These are phyloP conservation scores for Ophiostoma piceae DNA, from an alignment of 2,329 filamentous ascomycete genomes.

Conservation along the genomic window DNA sequence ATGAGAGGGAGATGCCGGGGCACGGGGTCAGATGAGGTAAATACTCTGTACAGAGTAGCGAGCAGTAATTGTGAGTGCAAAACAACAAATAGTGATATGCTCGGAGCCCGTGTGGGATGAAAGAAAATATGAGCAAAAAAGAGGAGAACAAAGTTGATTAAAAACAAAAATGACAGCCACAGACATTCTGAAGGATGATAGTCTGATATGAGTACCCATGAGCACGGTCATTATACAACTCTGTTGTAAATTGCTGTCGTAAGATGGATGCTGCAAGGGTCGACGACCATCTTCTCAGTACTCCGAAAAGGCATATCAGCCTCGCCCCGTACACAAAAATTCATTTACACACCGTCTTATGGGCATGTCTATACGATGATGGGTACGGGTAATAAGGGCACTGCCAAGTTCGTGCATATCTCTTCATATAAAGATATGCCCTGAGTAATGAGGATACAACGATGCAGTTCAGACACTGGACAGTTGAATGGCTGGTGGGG, in stretches of 20 bases:
- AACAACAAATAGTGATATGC: neutral
- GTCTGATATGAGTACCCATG: neutral
- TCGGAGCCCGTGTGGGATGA: neutral
- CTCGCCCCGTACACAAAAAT: neutral
- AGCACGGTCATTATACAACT: neutral
- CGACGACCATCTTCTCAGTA: neutral
- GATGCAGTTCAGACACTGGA: neutral
- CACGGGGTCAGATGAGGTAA: neutral
- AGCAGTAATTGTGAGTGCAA: neutral
- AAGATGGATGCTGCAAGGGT: neutral
- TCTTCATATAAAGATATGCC: neutral
- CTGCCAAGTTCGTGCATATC: neutral
- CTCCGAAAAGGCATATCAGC: neutral
- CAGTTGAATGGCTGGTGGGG: no score
- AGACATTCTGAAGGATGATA: neutral
- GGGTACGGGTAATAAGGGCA: slow-evolving; percentile 8
- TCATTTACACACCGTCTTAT: neutral
- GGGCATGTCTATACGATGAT: neutral
- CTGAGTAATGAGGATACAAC: neutral
- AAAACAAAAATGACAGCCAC: neutral
- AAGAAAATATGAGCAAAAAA: neutral
- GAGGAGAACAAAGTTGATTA: neutral
- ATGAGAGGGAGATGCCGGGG: neutral
- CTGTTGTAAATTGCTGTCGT: no score
- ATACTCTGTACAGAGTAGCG: neutral